Conservation (phyloP, 2,329 filamentous ascomycete genomes). For the Ceratocystis albifundus region DNA sequence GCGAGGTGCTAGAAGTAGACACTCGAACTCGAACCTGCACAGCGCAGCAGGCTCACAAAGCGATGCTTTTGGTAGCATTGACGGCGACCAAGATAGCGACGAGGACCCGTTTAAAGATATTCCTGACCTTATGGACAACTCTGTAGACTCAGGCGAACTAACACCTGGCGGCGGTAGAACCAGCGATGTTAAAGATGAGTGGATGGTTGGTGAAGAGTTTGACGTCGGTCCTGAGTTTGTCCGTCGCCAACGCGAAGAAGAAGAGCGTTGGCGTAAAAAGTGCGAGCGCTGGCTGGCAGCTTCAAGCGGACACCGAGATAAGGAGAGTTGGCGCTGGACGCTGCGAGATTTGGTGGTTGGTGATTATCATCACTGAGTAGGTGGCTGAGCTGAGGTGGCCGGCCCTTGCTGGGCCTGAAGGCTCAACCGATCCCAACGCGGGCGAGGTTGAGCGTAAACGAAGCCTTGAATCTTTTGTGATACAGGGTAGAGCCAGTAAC, state of each 20-base stretch:
- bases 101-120: conserved; percentile 92
- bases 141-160: conserved; percentile 39
- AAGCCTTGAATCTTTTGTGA: conserved; percentile 4
- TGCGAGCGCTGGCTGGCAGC: conserved; percentile 68
- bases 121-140: conserved; percentile 72
- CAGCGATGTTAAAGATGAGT: conserved; percentile 60
- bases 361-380: conserved; percentile 29
- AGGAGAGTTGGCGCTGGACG: conserved; percentile 65
- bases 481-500: background rate
- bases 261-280: conserved; percentile 79
- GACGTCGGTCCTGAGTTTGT: conserved; percentile 95
- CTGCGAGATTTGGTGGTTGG: conserved; percentile 49
- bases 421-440: background rate
- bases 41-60: conserved; percentile 29
- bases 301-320: conserved; percentile 43
- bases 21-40: conserved; percentile 20
- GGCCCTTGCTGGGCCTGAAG: background rate
- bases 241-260: conserved; percentile 76
- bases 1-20: conserved; percentile 17
- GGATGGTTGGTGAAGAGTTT: conserved; percentile 89
- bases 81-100: conserved; percentile 65
- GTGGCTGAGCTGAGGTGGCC: background rate
- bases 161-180: conserved; percentile 31
- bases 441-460: background rate
- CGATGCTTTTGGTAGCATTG: conserved; percentile 46